phyloP scores from a whole-genome alignment of 805 yeast species.

The Yarrowia sp. region DNA sequence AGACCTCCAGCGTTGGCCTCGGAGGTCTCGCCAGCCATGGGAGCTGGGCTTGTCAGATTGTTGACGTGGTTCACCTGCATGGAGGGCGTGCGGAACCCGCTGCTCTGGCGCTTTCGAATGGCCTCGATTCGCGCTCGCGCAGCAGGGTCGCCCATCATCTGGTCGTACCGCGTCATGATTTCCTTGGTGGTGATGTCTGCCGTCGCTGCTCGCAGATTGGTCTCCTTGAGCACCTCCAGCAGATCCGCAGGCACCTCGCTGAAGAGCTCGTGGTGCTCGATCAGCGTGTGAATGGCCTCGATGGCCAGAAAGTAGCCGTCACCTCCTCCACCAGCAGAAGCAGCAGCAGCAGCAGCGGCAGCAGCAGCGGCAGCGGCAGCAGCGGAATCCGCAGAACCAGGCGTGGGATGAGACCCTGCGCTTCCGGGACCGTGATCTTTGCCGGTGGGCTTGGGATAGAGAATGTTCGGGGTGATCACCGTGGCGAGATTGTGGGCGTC shows the following conservation, averaged over 20 bases:
- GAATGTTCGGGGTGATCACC: slow-evolving; percentile 90
- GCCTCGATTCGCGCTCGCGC: slow-evolving; percentile 14
- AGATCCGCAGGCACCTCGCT: slow-evolving; percentile 77
- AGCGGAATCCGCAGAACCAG: slow-evolving; percentile 38
- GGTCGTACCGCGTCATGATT: slow-evolving; percentile 43
- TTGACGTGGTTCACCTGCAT: slow-evolving; percentile 27
- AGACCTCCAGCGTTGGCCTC: slow-evolving; percentile 10
- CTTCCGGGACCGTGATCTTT: slow-evolving; percentile 40
- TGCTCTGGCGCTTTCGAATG: slow-evolving; percentile 28
- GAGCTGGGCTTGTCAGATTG: not conserved
- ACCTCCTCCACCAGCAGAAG: slow-evolving; percentile 41
- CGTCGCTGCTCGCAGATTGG: slow-evolving; percentile 47
- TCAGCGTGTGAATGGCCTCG: slow-evolving; percentile 84
- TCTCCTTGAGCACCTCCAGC: slow-evolving; percentile 56
- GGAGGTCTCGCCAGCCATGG: slow-evolving; percentile 1
- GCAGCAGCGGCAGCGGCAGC: slow-evolving; percentile 40
- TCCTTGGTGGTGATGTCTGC: slow-evolving; percentile 47
- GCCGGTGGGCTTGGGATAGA: slow-evolving; percentile 61
- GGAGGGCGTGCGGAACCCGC: slow-evolving; percentile 28
- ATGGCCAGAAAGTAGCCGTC: slow-evolving; percentile 79
- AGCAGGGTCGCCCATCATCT: slow-evolving; percentile 32
- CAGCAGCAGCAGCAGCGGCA: slow-evolving; percentile 38
- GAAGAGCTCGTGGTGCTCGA: slow-evolving; percentile 80
- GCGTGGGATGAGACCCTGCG: slow-evolving; percentile 43
- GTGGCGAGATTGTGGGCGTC: slow-evolving; percentile 94